Base-by-base conservation (phyloP, 768 basidiomycete species). In the Lanmaoa rubissima region DNA sequence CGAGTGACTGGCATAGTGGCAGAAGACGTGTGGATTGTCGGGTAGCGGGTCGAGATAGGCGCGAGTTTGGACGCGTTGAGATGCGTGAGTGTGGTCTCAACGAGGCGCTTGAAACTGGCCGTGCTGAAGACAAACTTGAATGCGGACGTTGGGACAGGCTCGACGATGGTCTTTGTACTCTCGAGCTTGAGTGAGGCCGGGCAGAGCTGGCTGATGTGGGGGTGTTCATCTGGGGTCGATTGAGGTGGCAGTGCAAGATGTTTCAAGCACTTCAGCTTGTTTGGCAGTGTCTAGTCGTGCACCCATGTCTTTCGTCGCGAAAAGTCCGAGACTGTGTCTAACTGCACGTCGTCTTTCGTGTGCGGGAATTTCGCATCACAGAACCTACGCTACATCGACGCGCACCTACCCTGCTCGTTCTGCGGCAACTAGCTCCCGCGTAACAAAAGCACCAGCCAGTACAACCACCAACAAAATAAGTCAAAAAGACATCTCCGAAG, bases 1-100 rank as follows among this genome's bases (percentile, higher is more conserved):
- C 83, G 19, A 92, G 74, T 0, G 74, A 67, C 54, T 86, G 83
- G 53, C 78, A 81, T 40, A 81, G 66, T 1, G 85, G 82, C 2
- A 81, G 61, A 11, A 90, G 69, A 19, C 83, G 80, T 7, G 83
- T 76, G 5, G 74, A 61, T 44, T 80, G 79, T 43, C 76, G 71
- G 16, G 82, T 81, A 2, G 82, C 73, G 40, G 82, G 80, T 31
- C 83, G 78, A 32, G 84, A 82, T 3, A 75, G 69, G 67, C 55
- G 82, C 63, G 76, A 81, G 61, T 68, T 66, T 32, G 76, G 76
- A 28, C 77, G 69, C 14, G 66, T 66, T 61, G 63, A 75, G 53
- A 60, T 69, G 58, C 63, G 76, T 52, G 63, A 70, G 16, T 60
- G 78, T 57, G 65, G 77, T 65, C 58, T 71, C 55, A 61, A 61